These are phyloP conservation scores for Hanseniaspora pseudoguilliermondii DNA, from an alignment of 805 yeast genomes.

Conservation along the genomic window DNA sequence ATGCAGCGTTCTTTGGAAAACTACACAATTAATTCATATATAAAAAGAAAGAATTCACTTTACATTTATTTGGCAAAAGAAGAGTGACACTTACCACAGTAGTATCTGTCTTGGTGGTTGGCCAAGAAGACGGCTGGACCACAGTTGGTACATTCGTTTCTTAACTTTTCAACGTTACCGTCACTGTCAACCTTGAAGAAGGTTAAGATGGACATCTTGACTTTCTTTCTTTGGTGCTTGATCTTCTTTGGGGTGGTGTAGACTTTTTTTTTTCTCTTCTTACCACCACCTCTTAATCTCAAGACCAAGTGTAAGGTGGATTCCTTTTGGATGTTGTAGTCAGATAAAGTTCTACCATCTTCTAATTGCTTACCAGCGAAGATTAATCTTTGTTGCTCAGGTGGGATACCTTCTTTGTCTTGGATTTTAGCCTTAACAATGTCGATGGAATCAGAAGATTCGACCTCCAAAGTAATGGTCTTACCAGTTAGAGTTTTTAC, in stretches of 20 bases:
- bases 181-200: conserved; percentile 99
- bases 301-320: conserved; percentile 90
- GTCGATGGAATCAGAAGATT: conserved; percentile 95
- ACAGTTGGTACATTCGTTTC: conserved; percentile 96
- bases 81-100: conserved; percentile 99
- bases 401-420: conserved; percentile 96
- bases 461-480: conserved; percentile 96
- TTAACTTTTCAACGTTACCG: conserved; percentile 95
- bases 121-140: conserved; percentile 99
- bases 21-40: neutral
- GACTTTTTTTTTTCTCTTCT: conserved; percentile 99
- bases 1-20: too few relatives aligned
- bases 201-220: conserved; percentile 96
- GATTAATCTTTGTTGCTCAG: conserved; percentile 93
- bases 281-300: conserved; percentile 99
- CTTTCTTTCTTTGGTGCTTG: conserved; percentile 98
- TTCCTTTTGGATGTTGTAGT: conserved; percentile 97
- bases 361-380: conserved; percentile 97
- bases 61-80: conserved; percentile 42
- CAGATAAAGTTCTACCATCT: conserved; percentile 90
- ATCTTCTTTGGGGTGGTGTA: conserved; percentile 99
- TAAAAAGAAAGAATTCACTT: neutral
- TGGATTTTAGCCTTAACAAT: conserved; percentile 92
- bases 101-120: conserved; percentile 94
- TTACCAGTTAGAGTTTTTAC: conserved; percentile 99